phyloP scores from a whole-genome alignment of 2,329 filamentous ascomycete species.

The Colletotrichum neosansevieriae region DNA sequence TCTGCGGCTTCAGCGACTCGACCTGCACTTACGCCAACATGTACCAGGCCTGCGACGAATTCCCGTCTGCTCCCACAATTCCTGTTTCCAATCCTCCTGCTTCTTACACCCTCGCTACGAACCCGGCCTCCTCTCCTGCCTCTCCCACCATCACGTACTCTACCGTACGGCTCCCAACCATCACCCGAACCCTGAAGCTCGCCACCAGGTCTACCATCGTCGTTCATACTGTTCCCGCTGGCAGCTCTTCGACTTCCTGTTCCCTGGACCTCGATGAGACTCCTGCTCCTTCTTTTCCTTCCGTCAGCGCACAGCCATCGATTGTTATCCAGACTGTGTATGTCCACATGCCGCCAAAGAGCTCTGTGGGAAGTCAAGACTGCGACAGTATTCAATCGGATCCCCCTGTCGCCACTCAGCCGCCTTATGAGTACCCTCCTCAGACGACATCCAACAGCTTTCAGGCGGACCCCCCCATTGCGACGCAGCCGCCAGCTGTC shows the following conservation, averaged over 20 bases:
- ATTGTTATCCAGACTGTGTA: conserved; percentile 27
- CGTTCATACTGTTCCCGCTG: conserved; percentile 11
- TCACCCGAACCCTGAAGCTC: conserved; percentile 32
- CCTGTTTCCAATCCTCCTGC: background rate
- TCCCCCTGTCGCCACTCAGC: background rate
- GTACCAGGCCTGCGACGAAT: conserved; percentile 29
- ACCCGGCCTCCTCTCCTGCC: background rate
- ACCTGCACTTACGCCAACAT: conserved; percentile 32
- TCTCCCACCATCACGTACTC: conserved; percentile 18
- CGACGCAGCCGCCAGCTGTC: background rate
- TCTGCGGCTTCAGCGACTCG: conserved; percentile 20
- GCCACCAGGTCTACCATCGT: conserved; percentile 22
- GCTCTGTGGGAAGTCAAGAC: conserved; percentile 2
- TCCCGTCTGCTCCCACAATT: background rate
- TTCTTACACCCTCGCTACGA: background rate
- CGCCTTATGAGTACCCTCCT: background rate
- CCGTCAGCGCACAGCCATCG: background rate
- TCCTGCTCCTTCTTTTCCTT: background rate
- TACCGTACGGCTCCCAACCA: conserved; percentile 26
- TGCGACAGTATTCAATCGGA: conserved; percentile 15
- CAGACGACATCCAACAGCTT: conserved; percentile 1
- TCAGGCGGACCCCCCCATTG: conserved; percentile 4
- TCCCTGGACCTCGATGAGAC: background rate
- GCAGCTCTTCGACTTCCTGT: conserved; percentile 3
- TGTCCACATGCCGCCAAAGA: conserved; percentile 23